Evolutionary conservation across 2,329 filamentous ascomycete species (phyloP).

Genomic region (Westerdykella sp.): DNA sequence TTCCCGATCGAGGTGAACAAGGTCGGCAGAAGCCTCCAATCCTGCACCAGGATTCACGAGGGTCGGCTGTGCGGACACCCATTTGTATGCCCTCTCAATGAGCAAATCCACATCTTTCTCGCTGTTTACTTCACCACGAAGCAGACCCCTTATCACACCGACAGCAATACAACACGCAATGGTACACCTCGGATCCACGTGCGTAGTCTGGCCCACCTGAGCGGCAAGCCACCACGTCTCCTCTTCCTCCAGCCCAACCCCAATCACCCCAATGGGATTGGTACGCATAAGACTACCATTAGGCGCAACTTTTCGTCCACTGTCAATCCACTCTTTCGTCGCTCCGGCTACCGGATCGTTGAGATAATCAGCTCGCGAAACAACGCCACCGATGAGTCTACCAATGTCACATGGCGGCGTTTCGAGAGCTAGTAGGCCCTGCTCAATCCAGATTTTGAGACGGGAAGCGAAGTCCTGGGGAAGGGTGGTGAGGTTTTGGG

Average conservation of each 20-base stretch:
- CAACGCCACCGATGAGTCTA: slow-evolving; percentile 43
- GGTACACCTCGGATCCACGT: slow-evolving; percentile 49
- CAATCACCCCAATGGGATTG: slow-evolving; percentile 47
- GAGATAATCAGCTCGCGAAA: slow-evolving; percentile 37
- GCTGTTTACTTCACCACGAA: slow-evolving; percentile 40
- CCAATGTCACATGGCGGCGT: slow-evolving; percentile 47
- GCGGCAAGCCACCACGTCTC: slow-evolving; percentile 43
- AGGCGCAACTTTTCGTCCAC: slow-evolving; percentile 39
- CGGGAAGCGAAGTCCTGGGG: slow-evolving; percentile 43
- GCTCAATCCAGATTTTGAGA: slow-evolving; percentile 44
- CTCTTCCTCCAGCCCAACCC: slow-evolving; percentile 36
- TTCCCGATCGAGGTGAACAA: slow-evolving; percentile 30
- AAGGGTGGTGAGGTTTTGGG: slow-evolving; percentile 22
- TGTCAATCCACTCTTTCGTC: slow-evolving; percentile 39
- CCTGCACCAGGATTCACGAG: slow-evolving; percentile 19
- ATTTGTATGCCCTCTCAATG: slow-evolving; percentile 38
- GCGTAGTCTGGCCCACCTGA: slow-evolving; percentile 42
- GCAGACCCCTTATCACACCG: slow-evolving; percentile 43
- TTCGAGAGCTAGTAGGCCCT: slow-evolving; percentile 44
- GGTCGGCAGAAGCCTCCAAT: slow-evolving; percentile 8
- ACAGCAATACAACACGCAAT: slow-evolving; percentile 46
- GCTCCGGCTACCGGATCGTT: slow-evolving; percentile 39
- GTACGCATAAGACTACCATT: slow-evolving; percentile 52
- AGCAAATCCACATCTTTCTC: slow-evolving; percentile 41
- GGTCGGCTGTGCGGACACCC: slow-evolving; percentile 32